Evolutionary conservation across 2,329 filamentous ascomycete species (phyloP).

Genomic region (Penicillium polonicum): DNA sequence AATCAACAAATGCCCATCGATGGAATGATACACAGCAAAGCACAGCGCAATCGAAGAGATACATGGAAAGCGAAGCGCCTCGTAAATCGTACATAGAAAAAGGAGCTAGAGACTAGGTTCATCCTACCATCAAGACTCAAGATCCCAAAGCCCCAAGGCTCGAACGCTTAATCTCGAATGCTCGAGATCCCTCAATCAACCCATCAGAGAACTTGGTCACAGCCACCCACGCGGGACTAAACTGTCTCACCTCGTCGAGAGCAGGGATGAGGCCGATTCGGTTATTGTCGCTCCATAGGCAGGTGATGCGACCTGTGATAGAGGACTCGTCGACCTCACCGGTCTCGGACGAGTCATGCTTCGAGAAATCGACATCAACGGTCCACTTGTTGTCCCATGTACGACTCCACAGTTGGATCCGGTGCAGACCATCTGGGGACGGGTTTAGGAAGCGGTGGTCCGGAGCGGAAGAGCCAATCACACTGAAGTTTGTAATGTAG

Average conservation of each 20-base stretch:
- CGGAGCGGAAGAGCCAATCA: conserved; percentile 60
- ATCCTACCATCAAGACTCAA: neutral
- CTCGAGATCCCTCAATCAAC: conserved; percentile 75
- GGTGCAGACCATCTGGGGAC: conserved; percentile 61
- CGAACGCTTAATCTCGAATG: conserved; percentile 52
- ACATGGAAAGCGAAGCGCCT: neutral
- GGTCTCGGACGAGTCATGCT: conserved; percentile 32
- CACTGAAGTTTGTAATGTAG: conserved; percentile 61
- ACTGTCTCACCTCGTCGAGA: conserved; percentile 74
- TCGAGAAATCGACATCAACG: conserved; percentile 63
- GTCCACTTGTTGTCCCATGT: conserved; percentile 75
- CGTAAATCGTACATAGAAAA: conserved; percentile 9
- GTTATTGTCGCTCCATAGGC: conserved; percentile 88
- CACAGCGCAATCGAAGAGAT: neutral
- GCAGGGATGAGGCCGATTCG: conserved; percentile 70
- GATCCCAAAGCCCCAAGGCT: neutral
- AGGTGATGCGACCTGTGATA: conserved; percentile 67
- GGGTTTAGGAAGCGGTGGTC: conserved; percentile 66
- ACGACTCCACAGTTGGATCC: conserved; percentile 78
- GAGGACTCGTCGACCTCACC: conserved; percentile 30
- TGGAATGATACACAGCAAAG: neutral
- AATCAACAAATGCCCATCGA: neutral
- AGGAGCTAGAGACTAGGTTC: neutral
- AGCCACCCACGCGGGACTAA: conserved; percentile 75
- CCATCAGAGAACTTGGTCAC: conserved; percentile 74